Evolutionary conservation across 371 early-diverging fungal species (phyloP).

Genomic region (Haplosporangium sp.): DNA sequence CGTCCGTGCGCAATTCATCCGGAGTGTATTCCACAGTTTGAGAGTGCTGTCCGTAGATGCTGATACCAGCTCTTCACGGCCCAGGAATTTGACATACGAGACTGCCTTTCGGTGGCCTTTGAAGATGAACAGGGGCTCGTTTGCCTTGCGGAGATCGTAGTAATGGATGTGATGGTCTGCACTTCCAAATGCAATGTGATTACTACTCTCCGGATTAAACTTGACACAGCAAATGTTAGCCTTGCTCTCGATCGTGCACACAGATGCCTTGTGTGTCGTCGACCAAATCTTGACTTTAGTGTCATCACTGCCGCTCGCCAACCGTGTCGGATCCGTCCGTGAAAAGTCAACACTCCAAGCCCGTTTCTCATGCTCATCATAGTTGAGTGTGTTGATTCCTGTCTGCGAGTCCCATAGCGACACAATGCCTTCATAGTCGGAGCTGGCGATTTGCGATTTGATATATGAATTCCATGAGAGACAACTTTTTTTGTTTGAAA

Average conservation of each 20-base stretch:
- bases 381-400: constrained; percentile 67
- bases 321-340: constrained; percentile 75
- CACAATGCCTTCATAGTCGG: constrained; percentile 92
- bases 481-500: constrained; percentile 67
- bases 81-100: constrained; percentile 89
- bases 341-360: constrained; percentile 93
- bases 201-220: constrained; percentile 81
- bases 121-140: constrained; percentile 73
- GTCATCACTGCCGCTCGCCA: constrained; percentile 94
- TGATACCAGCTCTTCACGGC: constrained; percentile 78
- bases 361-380: constrained; percentile 90
- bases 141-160: constrained; percentile 84
- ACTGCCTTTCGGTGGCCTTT: constrained; percentile 92
- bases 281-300: constrained; percentile 93
- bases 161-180: constrained; percentile 92
- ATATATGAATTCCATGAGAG: constrained; percentile 89
- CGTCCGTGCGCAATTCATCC: constrained; percentile 69
- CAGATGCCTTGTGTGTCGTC: constrained; percentile 71
- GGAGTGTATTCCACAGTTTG: constrained; percentile 79
- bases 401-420: constrained; percentile 85
- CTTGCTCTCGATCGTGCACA: constrained; percentile 81
- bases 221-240: constrained; percentile 94
- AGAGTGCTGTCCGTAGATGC: constrained; percentile 94
- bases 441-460: constrained; percentile 82
- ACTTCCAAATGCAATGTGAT: constrained; percentile 87